A percentile compares a stretch with the other conserved stretches of the same genome.
These are phyloP conservation scores for Fusarium chlamydosporum DNA, from an alignment of 2,329 filamentous ascomycete species.

Conservation along the genomic window DNA sequence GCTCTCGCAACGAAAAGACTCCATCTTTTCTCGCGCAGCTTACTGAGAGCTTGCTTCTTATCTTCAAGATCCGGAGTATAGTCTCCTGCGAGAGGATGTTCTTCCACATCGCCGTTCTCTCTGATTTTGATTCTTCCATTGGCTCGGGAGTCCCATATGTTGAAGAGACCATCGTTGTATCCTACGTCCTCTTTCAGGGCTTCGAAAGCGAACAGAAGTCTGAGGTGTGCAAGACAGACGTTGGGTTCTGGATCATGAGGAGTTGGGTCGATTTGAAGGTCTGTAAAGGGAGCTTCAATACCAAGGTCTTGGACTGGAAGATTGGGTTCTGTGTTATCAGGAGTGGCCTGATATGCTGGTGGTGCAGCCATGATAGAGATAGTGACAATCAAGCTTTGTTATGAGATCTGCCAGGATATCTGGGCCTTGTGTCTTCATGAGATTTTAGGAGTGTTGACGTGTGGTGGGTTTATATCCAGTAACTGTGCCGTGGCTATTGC, in stretches of 20 bases:
- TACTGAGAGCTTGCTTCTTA: constrained; percentile 56
- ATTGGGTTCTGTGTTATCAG: background rate
- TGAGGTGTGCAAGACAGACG: constrained; percentile 66
- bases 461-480: constrained; percentile 20
- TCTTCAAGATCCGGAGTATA: constrained; percentile 48
- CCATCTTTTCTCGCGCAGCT: constrained; percentile 76
- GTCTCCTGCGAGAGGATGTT: background rate
- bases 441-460: background rate
- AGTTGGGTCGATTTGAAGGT: constrained; percentile 28
- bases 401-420: background rate
- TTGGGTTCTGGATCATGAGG: constrained; percentile 36
- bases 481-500: constrained; percentile 10
- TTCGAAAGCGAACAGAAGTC: constrained; percentile 75
- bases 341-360: constrained; percentile 30
- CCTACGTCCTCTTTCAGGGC: constrained; percentile 72
- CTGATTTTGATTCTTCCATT: constrained; percentile 25
- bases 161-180: constrained; percentile 72
- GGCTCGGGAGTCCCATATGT: constrained; percentile 64
- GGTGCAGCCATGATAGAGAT: constrained; percentile 22
- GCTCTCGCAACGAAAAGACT: constrained; percentile 74
- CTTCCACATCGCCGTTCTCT: constrained; percentile 34
- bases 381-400: background rate
- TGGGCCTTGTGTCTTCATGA: background rate
- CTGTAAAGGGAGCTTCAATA: constrained; percentile 26
- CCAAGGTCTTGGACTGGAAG: constrained; percentile 18